Base-by-base conservation (phyloP, 768 basidiomycete genomes). In the Pholiota molesta region DNA sequence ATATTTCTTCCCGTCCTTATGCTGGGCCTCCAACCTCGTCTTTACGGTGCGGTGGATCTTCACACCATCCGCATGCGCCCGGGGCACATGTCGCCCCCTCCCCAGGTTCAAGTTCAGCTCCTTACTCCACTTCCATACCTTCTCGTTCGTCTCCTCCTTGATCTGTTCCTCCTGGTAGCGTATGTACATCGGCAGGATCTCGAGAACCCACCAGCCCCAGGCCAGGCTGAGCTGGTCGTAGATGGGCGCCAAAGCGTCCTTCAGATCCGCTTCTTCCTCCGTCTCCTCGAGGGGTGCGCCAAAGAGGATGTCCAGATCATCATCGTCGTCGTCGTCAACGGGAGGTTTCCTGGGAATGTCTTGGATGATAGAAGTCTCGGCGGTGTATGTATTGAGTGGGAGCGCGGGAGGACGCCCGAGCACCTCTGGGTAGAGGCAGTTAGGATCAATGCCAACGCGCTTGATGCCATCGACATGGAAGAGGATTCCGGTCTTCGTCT, bases 191-290 rank as follows among this genome's bases (percentile, higher is more conserved):
- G 73, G 65, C 79, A 72, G 1, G 16, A 68, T 21, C 57, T 74
- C 73, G n/a, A 72, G 57, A 9, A 70, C 51, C 68, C 86, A 88
- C 87, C 87, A 88, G 14, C 14, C 55, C 66, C 60, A 71, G 19
- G 69, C 57, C 14, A 77, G 26, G 26, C 58, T 49, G n/a, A 89
- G 78, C 66, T 85, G 77, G 67, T 88, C 86, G 63, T 83, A 83
- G 10, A 77, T 56, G 1, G 76, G 80, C 44, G 74, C 72, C 19
- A 82, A 57, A 10, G 83, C 80, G 59, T 88, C 86, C 17, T 68
- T 69, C 21, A 83, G 66, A 37, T 87, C 86, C 56, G 82, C 79
- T n/a, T 80, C 75, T 67, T 85, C 84, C 66, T 87, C 78, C 28
- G 59, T 72, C 31, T 74, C 66, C 3, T 16, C 55, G 1, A 61